phyloP scores from a whole-genome alignment of 176 grass and related monocot genomes.

The Avena sativa region DNA sequence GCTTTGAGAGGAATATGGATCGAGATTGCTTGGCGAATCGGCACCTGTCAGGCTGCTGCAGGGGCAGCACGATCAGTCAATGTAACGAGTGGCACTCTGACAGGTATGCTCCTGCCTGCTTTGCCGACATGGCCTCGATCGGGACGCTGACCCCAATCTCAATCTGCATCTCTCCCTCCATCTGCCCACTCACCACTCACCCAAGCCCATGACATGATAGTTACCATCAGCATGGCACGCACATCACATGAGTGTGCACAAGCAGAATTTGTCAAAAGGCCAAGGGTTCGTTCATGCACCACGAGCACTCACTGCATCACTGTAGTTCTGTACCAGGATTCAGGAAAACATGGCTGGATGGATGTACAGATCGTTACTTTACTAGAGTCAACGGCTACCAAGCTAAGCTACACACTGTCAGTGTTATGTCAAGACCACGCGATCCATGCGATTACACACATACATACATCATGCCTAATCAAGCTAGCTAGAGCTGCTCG shows the following conservation, averaged over 20 bases:
- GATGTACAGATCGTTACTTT: neutral
- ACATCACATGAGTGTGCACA: constrained; percentile 29
- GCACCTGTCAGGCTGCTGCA: neutral
- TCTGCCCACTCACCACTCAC: constrained; percentile 31
- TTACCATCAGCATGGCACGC: constrained; percentile 47
- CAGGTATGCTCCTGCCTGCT: constrained; percentile 38
- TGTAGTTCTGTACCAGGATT: neutral
- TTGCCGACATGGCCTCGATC: constrained; percentile 51
- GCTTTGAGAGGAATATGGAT: neutral
- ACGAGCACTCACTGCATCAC: constrained; percentile 13
- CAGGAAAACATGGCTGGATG: neutral
- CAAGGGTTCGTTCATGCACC: constrained; percentile 47
- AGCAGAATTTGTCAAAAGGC: neutral
- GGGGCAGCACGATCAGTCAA: neutral
- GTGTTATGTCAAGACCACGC: constrained; percentile 39
- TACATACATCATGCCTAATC: constrained; percentile 42
- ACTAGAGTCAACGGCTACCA: constrained; percentile 39
- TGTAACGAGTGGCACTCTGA: constrained; percentile 9
- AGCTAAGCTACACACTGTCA: constrained; percentile 37
- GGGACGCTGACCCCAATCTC: constrained; percentile 15
- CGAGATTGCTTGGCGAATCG: neutral
- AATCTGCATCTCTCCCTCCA: neutral
- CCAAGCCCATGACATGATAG: constrained; percentile 26
- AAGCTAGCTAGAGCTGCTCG: neutral
- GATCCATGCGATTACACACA: constrained; percentile 30